Evolutionary conservation across 176 grass and related monocot genomes (phyloP).

Genomic region (Musa schizocarpa): DNA sequence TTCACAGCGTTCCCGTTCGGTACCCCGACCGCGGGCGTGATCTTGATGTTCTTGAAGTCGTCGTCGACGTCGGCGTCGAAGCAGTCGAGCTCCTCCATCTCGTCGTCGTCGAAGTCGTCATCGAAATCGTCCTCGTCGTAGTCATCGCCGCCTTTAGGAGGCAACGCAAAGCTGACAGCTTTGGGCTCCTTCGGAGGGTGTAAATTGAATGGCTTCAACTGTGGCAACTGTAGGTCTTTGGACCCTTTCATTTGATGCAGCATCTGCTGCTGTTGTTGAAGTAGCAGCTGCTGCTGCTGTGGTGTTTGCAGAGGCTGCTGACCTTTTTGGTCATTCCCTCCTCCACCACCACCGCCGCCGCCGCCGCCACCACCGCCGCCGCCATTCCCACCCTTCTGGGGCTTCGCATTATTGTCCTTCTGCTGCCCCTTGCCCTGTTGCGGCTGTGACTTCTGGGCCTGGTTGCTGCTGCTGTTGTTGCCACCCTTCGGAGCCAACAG

Average conservation of each 20-base stretch:
- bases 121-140: conserved; percentile 47
- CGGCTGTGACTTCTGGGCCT: conserved; percentile 43
- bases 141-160: conserved; percentile 19
- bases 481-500: conserved; percentile 49
- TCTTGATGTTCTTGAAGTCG: conserved; percentile 35
- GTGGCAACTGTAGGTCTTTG: conserved; percentile 57
- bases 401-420: not conserved
- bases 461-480: conserved; percentile 22
- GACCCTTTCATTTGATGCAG: conserved; percentile 63
- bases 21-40: conserved; percentile 36
- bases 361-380: not conserved
- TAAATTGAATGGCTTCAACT: conserved; percentile 50
- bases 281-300: not conserved
- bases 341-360: not conserved
- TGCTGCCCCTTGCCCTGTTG: conserved; percentile 27
- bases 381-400: not conserved
- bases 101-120: conserved; percentile 2
- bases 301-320: not conserved
- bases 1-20: conserved; percentile 18
- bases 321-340: conserved; percentile 15
- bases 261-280: conserved; percentile 25
- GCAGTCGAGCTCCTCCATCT: conserved; percentile 12
- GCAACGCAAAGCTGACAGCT: conserved; percentile 39
- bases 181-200: conserved; percentile 52
- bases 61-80: conserved; percentile 16